These are phyloP conservation scores for Begonia fuchsioides DNA, from an alignment of 306 rosid species.

Conservation along the genomic window DNA sequence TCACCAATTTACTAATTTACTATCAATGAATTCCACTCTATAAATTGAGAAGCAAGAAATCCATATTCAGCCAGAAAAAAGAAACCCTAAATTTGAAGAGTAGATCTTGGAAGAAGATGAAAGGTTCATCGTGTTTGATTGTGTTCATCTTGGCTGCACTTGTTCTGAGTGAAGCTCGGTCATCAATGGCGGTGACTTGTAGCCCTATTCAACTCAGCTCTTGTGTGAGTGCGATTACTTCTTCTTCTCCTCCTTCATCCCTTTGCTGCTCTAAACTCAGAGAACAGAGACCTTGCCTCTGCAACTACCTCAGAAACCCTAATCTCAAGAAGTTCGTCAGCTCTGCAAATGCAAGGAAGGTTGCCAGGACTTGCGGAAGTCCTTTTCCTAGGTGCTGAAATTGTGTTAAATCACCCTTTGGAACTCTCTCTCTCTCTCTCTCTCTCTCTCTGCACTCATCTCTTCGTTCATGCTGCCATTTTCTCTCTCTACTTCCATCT, in stretches of 20 bases:
- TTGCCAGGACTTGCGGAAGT: conserved; percentile 78
- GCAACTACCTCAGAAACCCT: conserved; percentile 76
- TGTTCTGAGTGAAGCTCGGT: conserved; percentile 23
- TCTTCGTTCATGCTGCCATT: too few species aligned
- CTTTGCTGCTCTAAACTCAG: conserved; percentile 81
- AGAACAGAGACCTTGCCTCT: conserved; percentile 91
- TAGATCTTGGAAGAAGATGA: conserved; percentile 12
- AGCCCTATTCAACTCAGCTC: conserved; percentile 71
- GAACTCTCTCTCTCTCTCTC: too few species aligned
- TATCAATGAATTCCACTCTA: conserved; percentile 21
- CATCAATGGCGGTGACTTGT: conserved; percentile 54
- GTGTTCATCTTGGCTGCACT: conserved; percentile 25
- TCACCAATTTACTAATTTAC: background rate
- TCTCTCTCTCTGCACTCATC: too few species aligned
- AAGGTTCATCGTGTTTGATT: conserved; percentile 27
- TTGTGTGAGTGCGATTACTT: conserved; percentile 78
- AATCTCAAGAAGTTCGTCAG: conserved; percentile 72
- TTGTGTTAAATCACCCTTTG: too few species aligned
- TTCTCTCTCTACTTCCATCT: too few species aligned
- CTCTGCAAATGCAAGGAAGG: conserved; percentile 88
- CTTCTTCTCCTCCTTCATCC: conserved; percentile 52
- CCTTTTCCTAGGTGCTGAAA: conserved; percentile 72
- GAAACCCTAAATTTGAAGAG: background rate
- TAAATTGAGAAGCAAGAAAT: conserved; percentile 39
- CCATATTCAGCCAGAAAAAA: conserved; percentile 23